A percentile compares a stretch with the other conserved stretches of the same genome.
Conservation (phyloP, 2,329 filamentous ascomycete species). For the Monosporascus sp. region DNA sequence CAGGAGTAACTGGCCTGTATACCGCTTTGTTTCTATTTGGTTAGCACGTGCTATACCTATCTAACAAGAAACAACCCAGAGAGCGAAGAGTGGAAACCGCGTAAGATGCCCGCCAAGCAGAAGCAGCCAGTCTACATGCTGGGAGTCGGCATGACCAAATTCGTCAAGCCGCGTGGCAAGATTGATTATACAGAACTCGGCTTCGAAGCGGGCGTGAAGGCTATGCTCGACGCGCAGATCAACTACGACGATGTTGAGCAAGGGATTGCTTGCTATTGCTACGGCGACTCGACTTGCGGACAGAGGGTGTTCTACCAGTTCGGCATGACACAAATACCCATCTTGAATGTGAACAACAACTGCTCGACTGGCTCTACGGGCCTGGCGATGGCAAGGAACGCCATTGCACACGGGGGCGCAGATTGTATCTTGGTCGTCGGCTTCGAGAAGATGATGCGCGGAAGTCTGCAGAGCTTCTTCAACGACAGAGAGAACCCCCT, state of each 20-base stretch:
- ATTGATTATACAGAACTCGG: conserved; percentile 93
- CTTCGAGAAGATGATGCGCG: conserved; percentile 97
- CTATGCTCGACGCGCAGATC: conserved; percentile 80
- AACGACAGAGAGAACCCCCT: conserved; percentile 80
- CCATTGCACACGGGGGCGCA: conserved; percentile 74
- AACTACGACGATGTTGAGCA: conserved; percentile 96
- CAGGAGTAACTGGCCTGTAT: no score
- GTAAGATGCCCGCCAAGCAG: conserved; percentile 44
- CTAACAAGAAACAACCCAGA: no score
- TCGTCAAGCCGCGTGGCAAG: conserved; percentile 93
- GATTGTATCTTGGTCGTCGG: conserved; percentile 89
- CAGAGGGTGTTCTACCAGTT: conserved; percentile 99
- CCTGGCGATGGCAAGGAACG: conserved; percentile 73
- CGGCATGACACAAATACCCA: conserved; percentile 92
- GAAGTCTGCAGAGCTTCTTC: conserved; percentile 78
- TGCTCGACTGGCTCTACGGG: conserved; percentile 95
- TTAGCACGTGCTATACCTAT: no score
- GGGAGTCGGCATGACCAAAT: conserved; percentile 98
- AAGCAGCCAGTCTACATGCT: conserved; percentile 73
- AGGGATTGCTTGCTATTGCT: conserved; percentile 96
- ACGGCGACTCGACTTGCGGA: conserved; percentile 90
- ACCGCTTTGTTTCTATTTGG: no score
- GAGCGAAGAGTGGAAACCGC: neutral
- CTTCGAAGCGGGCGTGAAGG: conserved; percentile 87
- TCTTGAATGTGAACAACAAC: conserved; percentile 99